These are phyloP conservation scores for Colletotrichum plurivorum DNA, from an alignment of 2,329 filamentous ascomycete genomes.

Conservation along the genomic window DNA sequence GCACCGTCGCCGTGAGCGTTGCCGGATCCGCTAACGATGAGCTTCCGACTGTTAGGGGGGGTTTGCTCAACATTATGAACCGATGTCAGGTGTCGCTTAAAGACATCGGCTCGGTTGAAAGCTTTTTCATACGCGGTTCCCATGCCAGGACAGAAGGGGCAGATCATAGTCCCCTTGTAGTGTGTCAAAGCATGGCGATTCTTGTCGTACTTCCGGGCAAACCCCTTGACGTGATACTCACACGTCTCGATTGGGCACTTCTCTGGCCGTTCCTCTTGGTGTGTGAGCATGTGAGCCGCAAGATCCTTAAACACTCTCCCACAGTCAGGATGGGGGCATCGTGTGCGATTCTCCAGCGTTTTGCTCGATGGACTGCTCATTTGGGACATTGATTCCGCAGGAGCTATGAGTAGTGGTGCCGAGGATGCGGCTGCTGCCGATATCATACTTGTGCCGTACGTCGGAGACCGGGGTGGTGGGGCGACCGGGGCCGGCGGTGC, in stretches of 20 bases:
- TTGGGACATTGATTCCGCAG: slow-evolving; percentile 29
- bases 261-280: slow-evolving; percentile 92
- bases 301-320: slow-evolving; percentile 74
- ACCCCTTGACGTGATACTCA: slow-evolving; percentile 94
- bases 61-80: slow-evolving; percentile 96
- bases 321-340: slow-evolving; percentile 71
- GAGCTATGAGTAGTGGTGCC: slow-evolving; percentile 20
- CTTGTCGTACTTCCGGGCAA: slow-evolving; percentile 98
- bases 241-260: slow-evolving; percentile 96
- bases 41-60: slow-evolving; percentile 88
- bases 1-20: slow-evolving; percentile 69
- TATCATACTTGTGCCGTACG: slow-evolving; percentile 25
- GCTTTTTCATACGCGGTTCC: slow-evolving; percentile 92
- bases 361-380: slow-evolving; percentile 49
- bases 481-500: slow-evolving; percentile 32
- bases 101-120: slow-evolving; percentile 96
- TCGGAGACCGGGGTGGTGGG: slow-evolving; percentile 26
- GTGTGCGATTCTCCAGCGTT: slow-evolving; percentile 58
- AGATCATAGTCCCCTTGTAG: slow-evolving; percentile 98
- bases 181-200: slow-evolving; percentile 96
- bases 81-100: slow-evolving; percentile 94
- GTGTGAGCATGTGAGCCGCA: slow-evolving; percentile 95
- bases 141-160: slow-evolving; percentile 92
- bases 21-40: slow-evolving; percentile 57
- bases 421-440: slow-evolving; percentile 21